Percentiles rank a stretch among this genome's conserved stretches.
phyloP scores from a whole-genome alignment of 345 rosid species.

The Clarkia xantiana region DNA sequence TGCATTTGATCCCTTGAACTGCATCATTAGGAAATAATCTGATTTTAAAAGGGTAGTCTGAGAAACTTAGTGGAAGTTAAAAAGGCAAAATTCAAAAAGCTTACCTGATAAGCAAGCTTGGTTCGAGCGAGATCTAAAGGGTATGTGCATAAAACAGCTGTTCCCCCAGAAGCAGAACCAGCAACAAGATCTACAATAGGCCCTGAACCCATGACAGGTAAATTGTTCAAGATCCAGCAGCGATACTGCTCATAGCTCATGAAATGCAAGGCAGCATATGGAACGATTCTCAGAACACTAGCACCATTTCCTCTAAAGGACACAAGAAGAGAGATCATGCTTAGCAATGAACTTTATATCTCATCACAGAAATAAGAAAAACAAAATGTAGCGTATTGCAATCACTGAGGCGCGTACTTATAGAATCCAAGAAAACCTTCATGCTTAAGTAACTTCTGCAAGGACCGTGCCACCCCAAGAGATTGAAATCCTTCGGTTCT shows the following conservation, averaged over 20 bases:
- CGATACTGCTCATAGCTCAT: constrained; percentile 94
- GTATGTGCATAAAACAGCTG: constrained; percentile 89
- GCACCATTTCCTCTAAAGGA: constrained; percentile 82
- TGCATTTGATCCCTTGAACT: constrained; percentile 44
- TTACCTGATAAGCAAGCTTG: constrained; percentile 93
- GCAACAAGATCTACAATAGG: constrained; percentile 86
- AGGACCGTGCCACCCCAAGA: constrained; percentile 58
- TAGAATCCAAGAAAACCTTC: constrained; percentile 84
- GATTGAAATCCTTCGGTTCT: constrained; percentile 71
- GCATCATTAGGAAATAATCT: constrained; percentile 8
- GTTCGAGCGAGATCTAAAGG: constrained; percentile 95
- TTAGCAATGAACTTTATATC: no score
- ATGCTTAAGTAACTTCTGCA: constrained; percentile 59
- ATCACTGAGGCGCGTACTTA: constrained; percentile 32
- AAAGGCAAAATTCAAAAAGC: constrained; percentile 1
- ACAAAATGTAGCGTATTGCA: not conserved
- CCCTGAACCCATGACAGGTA: constrained; percentile 62
- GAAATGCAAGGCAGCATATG: constrained; percentile 92
- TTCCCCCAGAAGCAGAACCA: constrained; percentile 93
- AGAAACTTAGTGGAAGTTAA: not conserved
- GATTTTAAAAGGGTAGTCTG: not conserved
- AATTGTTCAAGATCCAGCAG: constrained; percentile 65
- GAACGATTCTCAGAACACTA: constrained; percentile 83
- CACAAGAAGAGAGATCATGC: constrained; percentile 6
- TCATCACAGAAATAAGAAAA: constrained; percentile 4